These are phyloP conservation scores for Tagetes erecta DNA, from an alignment of 129 eudicot genomes.

Conservation along the genomic window DNA sequence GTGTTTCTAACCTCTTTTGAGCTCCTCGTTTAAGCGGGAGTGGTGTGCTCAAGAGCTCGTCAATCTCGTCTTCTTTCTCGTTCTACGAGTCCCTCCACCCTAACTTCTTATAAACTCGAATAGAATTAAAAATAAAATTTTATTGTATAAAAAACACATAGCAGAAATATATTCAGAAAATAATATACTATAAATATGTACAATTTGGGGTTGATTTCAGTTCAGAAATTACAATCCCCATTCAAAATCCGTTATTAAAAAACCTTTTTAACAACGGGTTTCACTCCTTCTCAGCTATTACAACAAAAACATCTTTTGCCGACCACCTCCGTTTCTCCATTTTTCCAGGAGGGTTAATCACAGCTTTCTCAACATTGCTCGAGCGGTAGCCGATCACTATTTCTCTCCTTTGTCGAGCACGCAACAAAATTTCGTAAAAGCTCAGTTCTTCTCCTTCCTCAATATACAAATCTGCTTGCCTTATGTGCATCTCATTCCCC, in stretches of 20 bases:
- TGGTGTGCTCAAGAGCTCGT: too few species aligned
- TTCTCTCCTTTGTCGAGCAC: constrained; percentile 80
- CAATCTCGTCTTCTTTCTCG: too few species aligned
- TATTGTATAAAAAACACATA: neutral
- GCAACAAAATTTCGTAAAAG: constrained; percentile 66
- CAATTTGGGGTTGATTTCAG: neutral
- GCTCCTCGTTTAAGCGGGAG: too few species aligned
- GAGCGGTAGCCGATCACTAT: constrained; percentile 69
- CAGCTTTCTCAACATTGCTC: constrained; percentile 65
- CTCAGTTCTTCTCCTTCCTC: constrained; percentile 72
- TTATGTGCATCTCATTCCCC: constrained; percentile 89
- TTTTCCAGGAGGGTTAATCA: constrained; percentile 65
- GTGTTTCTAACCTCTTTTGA: too few species aligned
- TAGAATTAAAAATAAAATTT: neutral
- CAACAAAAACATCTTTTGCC: constrained; percentile 65
- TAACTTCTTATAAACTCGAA: too few species aligned
- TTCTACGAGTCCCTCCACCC: too few species aligned
- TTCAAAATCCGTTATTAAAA: neutral
- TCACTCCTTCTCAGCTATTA: constrained; percentile 87
- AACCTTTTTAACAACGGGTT: neutral
- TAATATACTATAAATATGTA: neutral
- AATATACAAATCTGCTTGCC: constrained; percentile 70
- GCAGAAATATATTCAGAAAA: neutral
- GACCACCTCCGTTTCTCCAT: constrained; percentile 67
- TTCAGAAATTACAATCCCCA: neutral